phyloP scores from a whole-genome alignment of 768 basidiomycete species.

The Suillus subaureus region DNA sequence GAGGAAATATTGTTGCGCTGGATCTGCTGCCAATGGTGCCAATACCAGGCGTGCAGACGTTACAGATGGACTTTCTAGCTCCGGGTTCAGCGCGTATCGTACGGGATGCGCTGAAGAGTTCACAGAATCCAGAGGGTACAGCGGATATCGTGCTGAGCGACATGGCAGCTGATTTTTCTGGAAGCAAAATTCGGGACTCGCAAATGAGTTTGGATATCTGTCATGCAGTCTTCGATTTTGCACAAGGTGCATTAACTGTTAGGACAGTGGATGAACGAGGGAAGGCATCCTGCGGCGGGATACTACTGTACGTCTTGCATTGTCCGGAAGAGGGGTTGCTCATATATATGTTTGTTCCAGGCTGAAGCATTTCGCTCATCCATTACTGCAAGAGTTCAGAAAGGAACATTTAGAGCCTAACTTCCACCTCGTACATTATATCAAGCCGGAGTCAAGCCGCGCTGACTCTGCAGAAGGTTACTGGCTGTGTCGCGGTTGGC shows the following conservation, averaged over 20 bases:
- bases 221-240: constrained; percentile 72
- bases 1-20: constrained; percentile 66
- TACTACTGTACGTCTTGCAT: constrained; percentile 53
- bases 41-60: constrained; percentile 69
- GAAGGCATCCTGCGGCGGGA: constrained; percentile 46
- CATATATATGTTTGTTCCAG: constrained; percentile 38
- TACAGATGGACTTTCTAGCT: constrained; percentile 81
- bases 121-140: constrained; percentile 40
- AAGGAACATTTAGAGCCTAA: constrained; percentile 53
- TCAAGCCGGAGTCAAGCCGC: constrained; percentile 85
- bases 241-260: constrained; percentile 51
- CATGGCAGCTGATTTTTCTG: constrained; percentile 86
- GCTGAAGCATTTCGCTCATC: constrained; percentile 85
- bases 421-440: constrained; percentile 66
- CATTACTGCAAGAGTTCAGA: constrained; percentile 67
- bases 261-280: constrained; percentile 41
- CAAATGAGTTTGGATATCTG: constrained; percentile 74
- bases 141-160: constrained; percentile 87
- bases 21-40: constrained; percentile 76
- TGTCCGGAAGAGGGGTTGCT: constrained; percentile 1
- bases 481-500: constrained; percentile 83
- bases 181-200: constrained; percentile 66
- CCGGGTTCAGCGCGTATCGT: constrained; percentile 50
- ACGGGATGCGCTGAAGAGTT: constrained; percentile 35
- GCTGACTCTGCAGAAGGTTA: constrained; percentile 81